These are phyloP conservation scores for Diaporthe helianthi DNA, from an alignment of 2,329 filamentous ascomycete species.

Conservation along the genomic window DNA sequence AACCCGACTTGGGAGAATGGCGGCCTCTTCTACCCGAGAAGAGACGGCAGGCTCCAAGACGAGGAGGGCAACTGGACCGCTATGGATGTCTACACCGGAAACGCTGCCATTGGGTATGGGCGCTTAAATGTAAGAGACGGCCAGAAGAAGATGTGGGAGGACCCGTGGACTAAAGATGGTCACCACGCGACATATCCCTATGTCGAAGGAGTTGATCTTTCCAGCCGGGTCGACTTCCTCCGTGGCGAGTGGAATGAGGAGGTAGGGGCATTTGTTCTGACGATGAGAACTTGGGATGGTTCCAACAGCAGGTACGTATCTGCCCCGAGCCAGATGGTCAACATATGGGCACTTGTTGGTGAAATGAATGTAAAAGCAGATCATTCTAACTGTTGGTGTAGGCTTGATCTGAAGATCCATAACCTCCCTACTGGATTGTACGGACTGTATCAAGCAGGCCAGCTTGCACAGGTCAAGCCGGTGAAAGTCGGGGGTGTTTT, in stretches of 20 bases:
- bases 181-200: conserved; percentile 15
- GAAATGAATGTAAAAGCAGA: not conserved
- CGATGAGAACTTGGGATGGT: conserved; percentile 27
- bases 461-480: conserved; percentile 1
- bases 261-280: not conserved
- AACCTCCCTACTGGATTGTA: conserved; percentile 21
- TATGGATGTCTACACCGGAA: conserved; percentile 47
- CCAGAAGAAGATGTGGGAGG: conserved; percentile 45
- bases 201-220: conserved; percentile 13
- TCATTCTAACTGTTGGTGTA: not conserved
- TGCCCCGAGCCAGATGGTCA: too few species aligned
- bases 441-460: conserved; percentile 4
- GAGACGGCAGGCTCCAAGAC: conserved; percentile 38
- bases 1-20: conserved; percentile 44
- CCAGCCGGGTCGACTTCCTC: conserved; percentile 19
- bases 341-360: too few species aligned
- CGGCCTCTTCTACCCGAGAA: conserved; percentile 45
- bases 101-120: conserved; percentile 46
- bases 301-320: not conserved
- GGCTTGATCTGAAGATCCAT: conserved; percentile 1
- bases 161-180: conserved; percentile 41
- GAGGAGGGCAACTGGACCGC: conserved; percentile 38
- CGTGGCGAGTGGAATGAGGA: conserved; percentile 23
- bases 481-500: not conserved
- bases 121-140: conserved; percentile 47